Conservation (phyloP, 1,139 yeast species). For the Saccharomycopsis crataegensis region DNA sequence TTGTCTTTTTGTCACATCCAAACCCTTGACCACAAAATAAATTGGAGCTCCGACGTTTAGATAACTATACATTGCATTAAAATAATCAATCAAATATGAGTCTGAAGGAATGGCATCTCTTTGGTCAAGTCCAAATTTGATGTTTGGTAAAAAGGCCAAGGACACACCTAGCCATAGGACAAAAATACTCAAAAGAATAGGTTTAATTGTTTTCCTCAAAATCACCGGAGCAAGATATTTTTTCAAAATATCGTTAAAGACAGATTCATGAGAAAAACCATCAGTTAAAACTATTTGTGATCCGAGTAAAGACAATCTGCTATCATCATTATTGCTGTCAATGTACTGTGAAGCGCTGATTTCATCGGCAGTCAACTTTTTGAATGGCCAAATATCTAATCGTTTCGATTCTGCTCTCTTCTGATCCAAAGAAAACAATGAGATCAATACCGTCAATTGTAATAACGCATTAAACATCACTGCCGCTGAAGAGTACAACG, state of each 20-base stretch:
- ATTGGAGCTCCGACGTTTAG: conserved; percentile 89
- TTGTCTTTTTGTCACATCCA: conserved; percentile 51
- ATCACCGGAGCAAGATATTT: conserved; percentile 51
- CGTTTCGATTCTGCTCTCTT: conserved; percentile 50
- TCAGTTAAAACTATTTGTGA: conserved; percentile 15
- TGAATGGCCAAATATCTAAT: conserved; percentile 53
- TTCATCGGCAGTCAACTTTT: conserved; percentile 25
- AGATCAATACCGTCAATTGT: conserved; percentile 76
- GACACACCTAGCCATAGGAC: conserved; percentile 60
- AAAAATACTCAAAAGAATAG: conserved; percentile 47
- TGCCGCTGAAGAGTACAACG: conserved; percentile 84
- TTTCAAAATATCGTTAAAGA: conserved; percentile 35
- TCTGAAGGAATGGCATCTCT: conserved; percentile 77
- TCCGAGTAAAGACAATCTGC: conserved; percentile 10
- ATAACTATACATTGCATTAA: conserved; percentile 63
- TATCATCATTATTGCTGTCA: conserved; percentile 14
- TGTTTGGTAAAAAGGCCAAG: conserved; percentile 56
- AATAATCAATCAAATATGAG: conserved; percentile 75
- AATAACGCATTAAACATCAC: conserved; percentile 66
- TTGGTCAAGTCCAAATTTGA: conserved; percentile 81
- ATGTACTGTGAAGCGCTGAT: background rate
- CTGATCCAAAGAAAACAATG: conserved; percentile 66
- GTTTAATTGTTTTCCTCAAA: conserved; percentile 39
- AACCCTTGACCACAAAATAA: conserved; percentile 65
- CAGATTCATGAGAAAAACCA: conserved; percentile 16